phyloP scores from a whole-genome alignment of 139 green algal species.

The Picochlorum sp. region DNA sequence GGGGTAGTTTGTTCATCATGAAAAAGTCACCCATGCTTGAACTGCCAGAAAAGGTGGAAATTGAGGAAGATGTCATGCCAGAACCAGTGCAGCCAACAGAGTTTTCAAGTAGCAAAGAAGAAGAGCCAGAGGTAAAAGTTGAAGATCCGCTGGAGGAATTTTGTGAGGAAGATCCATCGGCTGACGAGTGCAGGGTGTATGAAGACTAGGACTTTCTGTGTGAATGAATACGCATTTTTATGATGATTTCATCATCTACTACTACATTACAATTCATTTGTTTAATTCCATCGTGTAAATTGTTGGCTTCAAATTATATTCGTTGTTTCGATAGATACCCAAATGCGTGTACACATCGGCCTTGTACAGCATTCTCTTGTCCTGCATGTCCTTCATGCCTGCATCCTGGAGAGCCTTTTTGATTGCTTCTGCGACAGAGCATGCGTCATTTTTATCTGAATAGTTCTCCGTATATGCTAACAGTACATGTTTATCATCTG shows the following conservation, averaged over 20 bases:
- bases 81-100: neutral
- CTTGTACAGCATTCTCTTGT: slow-evolving; percentile 28
- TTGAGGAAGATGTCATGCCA: neutral
- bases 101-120: neutral
- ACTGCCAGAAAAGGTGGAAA: slow-evolving; percentile 1
- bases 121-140: neutral
- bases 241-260: too few species aligned
- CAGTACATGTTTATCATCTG: slow-evolving; percentile 15
- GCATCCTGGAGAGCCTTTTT: neutral
- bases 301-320: slow-evolving; percentile 10
- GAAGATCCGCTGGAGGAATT: neutral
- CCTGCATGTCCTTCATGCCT: neutral
- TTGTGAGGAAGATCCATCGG: neutral
- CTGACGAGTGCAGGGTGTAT: neutral
- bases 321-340: slow-evolving; percentile 15
- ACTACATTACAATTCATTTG: too few species aligned
- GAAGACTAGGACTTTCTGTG: too few species aligned
- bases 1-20: slow-evolving; percentile 53
- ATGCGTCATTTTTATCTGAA: slow-evolving; percentile 11
- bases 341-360: slow-evolving; percentile 26
- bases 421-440: slow-evolving; percentile 2
- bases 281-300: slow-evolving; percentile 7
- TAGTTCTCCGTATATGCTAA: slow-evolving; percentile 23
- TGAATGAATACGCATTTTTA: too few species aligned
- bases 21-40: slow-evolving; percentile 22